phyloP scores from a whole-genome alignment of 352 stramenopile genomes.

The Pythium folliculosum region DNA sequence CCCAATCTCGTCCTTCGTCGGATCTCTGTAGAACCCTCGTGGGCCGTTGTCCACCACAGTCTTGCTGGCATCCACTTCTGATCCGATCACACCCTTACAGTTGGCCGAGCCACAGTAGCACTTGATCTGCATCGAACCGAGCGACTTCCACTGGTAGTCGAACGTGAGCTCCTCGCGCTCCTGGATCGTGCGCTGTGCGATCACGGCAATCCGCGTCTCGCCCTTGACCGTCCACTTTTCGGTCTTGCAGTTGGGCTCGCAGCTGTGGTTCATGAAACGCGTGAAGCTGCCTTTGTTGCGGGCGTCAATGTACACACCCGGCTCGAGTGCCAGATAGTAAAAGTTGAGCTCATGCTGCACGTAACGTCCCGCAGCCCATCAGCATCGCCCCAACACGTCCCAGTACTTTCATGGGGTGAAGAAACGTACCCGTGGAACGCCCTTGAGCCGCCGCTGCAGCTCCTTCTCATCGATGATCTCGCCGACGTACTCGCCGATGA shows the following conservation, averaged over 20 bases:
- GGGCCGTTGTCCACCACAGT: slow-evolving; percentile 35
- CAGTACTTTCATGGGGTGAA: too few species aligned
- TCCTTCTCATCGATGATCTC: slow-evolving; percentile 92
- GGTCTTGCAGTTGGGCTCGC: slow-evolving; percentile 94
- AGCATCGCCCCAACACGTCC: too few species aligned
- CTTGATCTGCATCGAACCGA: slow-evolving; percentile 80
- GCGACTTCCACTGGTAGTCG: slow-evolving; percentile 95
- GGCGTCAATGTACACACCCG: slow-evolving; percentile 89
- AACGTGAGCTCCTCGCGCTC: slow-evolving; percentile 93
- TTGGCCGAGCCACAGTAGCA: slow-evolving; percentile 66
- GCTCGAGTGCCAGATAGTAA: slow-evolving; percentile 82
- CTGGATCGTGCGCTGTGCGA: slow-evolving; percentile 89
- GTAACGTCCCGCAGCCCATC: too few species aligned
- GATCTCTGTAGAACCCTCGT: slow-evolving; percentile 70
- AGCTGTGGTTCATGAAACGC: slow-evolving; percentile 97
- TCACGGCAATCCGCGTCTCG: slow-evolving; percentile 93
- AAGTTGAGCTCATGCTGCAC: slow-evolving; percentile 87
- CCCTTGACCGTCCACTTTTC: slow-evolving; percentile 94
- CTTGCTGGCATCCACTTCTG: slow-evolving; percentile 37
- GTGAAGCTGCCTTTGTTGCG: slow-evolving; percentile 92
- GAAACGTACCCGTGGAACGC: slow-evolving; percentile 44
- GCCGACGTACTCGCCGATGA: slow-evolving; percentile 92
- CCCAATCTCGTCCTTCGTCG: slow-evolving; percentile 52
- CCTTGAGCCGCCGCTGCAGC: slow-evolving; percentile 53
- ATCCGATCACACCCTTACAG: slow-evolving; percentile 82